phyloP scores from a whole-genome alignment of 2,329 filamentous ascomycete species.

The Dothistroma septosporum region DNA sequence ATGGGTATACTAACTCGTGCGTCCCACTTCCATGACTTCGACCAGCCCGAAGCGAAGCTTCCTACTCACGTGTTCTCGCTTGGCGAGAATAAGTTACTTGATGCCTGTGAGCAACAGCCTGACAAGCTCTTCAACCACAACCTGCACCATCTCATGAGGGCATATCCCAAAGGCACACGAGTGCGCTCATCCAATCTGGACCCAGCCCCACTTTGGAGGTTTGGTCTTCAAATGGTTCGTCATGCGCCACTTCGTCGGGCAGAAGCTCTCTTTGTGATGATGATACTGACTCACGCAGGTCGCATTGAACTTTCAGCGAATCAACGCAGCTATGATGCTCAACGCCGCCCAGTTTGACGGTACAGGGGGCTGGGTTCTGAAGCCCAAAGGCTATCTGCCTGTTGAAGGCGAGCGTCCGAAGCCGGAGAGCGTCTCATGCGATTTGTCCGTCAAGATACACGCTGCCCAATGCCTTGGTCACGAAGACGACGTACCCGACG shows the following conservation, averaged over 20 bases:
- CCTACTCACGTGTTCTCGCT: conserved; percentile 63
- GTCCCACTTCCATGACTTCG: conserved; percentile 71
- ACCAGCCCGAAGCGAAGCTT: conserved; percentile 55
- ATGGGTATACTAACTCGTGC: conserved; percentile 84
- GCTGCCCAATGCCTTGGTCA: conserved; percentile 69
- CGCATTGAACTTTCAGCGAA: conserved; percentile 88
- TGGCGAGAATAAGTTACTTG: conserved; percentile 62
- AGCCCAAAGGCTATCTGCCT: conserved; percentile 68
- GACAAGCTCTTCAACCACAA: conserved; percentile 74
- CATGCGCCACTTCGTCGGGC: not conserved
- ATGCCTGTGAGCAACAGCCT: conserved; percentile 56
- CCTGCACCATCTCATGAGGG: conserved; percentile 74
- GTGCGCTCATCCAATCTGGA: conserved; percentile 84
- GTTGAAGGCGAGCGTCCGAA: conserved; percentile 17
- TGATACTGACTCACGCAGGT: conserved; percentile 43
- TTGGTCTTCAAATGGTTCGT: conserved; percentile 2
- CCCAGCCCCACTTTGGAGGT: conserved; percentile 78
- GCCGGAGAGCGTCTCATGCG: conserved; percentile 42
- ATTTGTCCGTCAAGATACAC: conserved; percentile 67
- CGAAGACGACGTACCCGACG: conserved; percentile 55
- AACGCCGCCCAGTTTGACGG: conserved; percentile 89
- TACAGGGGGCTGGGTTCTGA: conserved; percentile 78
- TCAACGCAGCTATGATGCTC: conserved; percentile 91
- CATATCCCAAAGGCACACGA: conserved; percentile 78
- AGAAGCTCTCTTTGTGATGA: not conserved